Evolutionary conservation across 345 rosid species (phyloP).

Genomic region (Eucalyptus melliodora): DNA sequence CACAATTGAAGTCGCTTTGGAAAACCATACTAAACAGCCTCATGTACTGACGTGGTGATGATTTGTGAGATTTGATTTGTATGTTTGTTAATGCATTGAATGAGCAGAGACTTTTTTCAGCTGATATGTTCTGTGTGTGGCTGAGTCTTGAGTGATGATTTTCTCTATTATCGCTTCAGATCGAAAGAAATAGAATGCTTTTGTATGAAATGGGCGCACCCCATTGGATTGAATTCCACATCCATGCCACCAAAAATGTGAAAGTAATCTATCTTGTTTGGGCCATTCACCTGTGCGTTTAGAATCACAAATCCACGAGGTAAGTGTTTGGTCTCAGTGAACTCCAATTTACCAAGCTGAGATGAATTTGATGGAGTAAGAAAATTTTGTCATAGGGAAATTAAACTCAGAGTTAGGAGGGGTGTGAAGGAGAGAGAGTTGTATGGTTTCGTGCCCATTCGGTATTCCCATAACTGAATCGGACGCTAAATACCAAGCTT

Average conservation of each 20-base stretch:
- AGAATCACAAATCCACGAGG: background rate
- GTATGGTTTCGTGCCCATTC: background rate
- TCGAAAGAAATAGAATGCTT: background rate
- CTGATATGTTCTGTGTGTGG: background rate
- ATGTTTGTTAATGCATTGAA: background rate
- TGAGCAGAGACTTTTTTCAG: background rate
- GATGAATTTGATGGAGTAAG: background rate
- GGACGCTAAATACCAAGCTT: background rate
- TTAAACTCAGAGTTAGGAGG: background rate
- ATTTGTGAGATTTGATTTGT: background rate
- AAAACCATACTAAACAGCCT: background rate
- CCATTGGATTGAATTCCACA: background rate
- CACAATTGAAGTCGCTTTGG: background rate
- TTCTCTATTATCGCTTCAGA: background rate
- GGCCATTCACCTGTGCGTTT: background rate
- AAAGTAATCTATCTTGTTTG: background rate
- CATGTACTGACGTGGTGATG: background rate
- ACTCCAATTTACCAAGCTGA: background rate
- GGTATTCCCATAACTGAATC: background rate
- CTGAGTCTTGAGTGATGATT: background rate
- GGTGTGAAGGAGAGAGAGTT: background rate
- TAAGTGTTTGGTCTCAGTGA: background rate
- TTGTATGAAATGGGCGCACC: background rate
- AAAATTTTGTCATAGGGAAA: background rate
- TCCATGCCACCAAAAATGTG: background rate